Conservation (phyloP, 192 early-diverging fungal genomes). For the Podila epicladia region DNA sequence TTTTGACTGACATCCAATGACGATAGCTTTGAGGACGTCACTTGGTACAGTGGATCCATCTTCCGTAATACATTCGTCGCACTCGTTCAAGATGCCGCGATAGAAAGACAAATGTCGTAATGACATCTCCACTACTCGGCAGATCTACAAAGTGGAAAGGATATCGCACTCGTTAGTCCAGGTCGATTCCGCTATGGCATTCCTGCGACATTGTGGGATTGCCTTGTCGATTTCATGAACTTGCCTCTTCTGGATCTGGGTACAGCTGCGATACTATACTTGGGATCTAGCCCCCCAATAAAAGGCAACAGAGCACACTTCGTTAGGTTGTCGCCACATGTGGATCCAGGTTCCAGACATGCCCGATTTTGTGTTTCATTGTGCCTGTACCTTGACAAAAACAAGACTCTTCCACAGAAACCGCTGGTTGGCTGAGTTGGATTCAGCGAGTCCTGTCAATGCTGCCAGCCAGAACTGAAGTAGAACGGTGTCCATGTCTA, state of each 20-base stretch:
- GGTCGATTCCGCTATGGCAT: no score
- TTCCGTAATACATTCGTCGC: conserved; percentile 30
- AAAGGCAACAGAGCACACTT: not conserved
- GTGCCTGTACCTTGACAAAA: conserved; percentile 26
- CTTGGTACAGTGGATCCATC: not conserved
- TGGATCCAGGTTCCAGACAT: not conserved
- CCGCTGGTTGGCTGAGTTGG: conserved; percentile 18
- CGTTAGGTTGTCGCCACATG: not conserved
- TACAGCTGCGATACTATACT: conserved; percentile 14
- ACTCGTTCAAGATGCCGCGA: conserved; percentile 35
- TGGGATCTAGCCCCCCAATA: conserved; percentile 12
- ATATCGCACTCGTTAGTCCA: no score
- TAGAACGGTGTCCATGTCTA: conserved; percentile 34
- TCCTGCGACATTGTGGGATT: no score
- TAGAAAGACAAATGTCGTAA: conserved; percentile 40
- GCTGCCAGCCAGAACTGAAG: conserved; percentile 47
- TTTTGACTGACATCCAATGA: conserved; percentile 11
- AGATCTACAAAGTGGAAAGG: conserved; percentile 13
- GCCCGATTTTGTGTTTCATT: no score
- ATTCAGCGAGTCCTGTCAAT: conserved; percentile 40
- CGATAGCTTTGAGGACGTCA: conserved; percentile 18
- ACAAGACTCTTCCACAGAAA: conserved; percentile 44
- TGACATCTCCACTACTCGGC: conserved; percentile 13
- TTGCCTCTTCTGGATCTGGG: conserved; percentile 11
- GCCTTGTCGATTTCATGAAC: not conserved